Evolutionary conservation across 2,329 filamentous ascomycete species (phyloP).

Genomic region (Bipolaris gigantea): DNA sequence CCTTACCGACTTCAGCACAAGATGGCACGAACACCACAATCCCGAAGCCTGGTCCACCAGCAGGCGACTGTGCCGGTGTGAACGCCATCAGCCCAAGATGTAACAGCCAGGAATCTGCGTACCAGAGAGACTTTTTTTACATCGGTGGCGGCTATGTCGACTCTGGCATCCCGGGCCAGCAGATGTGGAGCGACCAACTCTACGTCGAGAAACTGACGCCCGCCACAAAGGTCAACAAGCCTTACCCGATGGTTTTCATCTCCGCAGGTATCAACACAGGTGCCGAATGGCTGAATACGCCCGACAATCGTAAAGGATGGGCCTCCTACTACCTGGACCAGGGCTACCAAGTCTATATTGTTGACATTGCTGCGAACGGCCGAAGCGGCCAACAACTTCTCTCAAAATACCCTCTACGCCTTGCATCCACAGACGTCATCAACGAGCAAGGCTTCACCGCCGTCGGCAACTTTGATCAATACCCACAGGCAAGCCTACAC

Average conservation of each 20-base stretch:
- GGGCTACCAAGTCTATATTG: conserved; percentile 27
- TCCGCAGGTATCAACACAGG: conserved; percentile 25
- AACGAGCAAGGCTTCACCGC: conserved; percentile 21
- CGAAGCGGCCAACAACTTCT: conserved; percentile 10
- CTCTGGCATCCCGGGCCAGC: conserved; percentile 22
- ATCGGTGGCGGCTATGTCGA: conserved; percentile 30
- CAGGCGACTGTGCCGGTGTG: conserved; percentile 17
- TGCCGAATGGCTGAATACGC: conserved; percentile 23
- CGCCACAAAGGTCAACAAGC: conserved; percentile 10
- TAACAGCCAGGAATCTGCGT: conserved; percentile 23
- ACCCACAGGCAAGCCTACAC: conserved; percentile 18
- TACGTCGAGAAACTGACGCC: conserved; percentile 30
- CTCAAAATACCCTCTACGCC: conserved; percentile 10
- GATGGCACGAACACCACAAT: not conserved
- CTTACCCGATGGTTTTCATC: conserved; percentile 29
- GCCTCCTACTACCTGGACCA: conserved; percentile 24
- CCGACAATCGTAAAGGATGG: conserved; percentile 23
- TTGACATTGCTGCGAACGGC: conserved; percentile 20
- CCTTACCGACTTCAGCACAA: not conserved
- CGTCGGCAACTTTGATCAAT: conserved; percentile 14
- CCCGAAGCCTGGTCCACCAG: not conserved
- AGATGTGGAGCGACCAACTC: conserved; percentile 20
- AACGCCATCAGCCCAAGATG: conserved; percentile 24
- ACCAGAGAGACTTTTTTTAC: conserved; percentile 29
- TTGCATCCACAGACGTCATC: conserved; percentile 17